Evolutionary conservation across 768 basidiomycete species (phyloP), one percentile per base, ranked within the genome.

Genomic region (Kwoniella sp.): DNA sequence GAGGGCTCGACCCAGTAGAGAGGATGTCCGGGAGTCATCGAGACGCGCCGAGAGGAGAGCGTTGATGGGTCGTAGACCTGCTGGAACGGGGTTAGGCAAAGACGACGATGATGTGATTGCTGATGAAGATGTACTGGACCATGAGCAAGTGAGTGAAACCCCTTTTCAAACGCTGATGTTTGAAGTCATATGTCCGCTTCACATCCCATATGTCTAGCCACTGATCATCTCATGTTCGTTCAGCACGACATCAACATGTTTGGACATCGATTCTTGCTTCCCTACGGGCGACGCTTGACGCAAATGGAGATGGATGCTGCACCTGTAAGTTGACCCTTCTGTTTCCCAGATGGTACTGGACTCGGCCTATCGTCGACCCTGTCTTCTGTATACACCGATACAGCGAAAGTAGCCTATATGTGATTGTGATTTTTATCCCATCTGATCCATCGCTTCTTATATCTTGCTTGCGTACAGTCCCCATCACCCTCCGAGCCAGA

Each of bases 301-400:
- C 75, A 74, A 60, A 71, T 73, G 68, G 75, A 77, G 54, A 61
- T 74, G 62, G 75, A 77, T 23, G 67, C 67, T n/a, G 69, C 65
- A 48, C 70, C 73, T 0, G 73, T 76, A 52, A 30, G 74, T 73
- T 15, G 17, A 11, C 29, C 12, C 53, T 55, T 2, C 26, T 30
- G 13, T 30, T 30, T 17, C 12, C 22, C 47, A 3, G 28, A 23
- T 8, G 25, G 22, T 60, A 38, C 20, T 57, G 56, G 3, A 11
- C 34, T 15, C 25, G 26, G 2, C 23, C 7, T 34, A 28, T 55
- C n/a, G n/a, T n/a, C n/a, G n/a, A n/a, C n/a, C n/a, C n/a, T n/a
- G n/a, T n/a, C n/a, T n/a, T n/a, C n/a, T n/a, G n/a, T n/a, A n/a
- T n/a, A n/a, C n/a, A n/a, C n/a, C n/a, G n/a, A n/a, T n/a, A n/a